These are phyloP conservation scores for Canariomyces notabilis DNA, from an alignment of 2,329 filamentous ascomycete genomes.

Conservation along the genomic window DNA sequence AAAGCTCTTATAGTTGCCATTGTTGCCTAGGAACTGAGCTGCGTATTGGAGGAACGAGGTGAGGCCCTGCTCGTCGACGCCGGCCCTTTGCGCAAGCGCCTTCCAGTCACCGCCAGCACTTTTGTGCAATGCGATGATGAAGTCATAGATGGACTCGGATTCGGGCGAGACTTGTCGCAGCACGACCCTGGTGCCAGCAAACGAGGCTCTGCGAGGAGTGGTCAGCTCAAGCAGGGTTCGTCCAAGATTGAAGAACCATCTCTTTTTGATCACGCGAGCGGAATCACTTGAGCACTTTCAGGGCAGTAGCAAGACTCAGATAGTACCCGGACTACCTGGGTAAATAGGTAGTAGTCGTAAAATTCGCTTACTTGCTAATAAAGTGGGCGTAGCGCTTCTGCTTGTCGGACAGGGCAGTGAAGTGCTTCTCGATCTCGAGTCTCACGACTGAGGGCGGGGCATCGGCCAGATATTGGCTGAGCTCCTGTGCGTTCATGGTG, in stretches of 20 bases:
- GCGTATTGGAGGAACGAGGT: constrained; percentile 70
- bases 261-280: not conserved
- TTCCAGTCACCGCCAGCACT: constrained; percentile 66
- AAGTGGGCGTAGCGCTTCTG: constrained; percentile 90
- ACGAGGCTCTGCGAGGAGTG: constrained; percentile 56
- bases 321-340: not conserved
- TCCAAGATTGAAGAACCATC: not conserved
- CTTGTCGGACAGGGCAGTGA: constrained; percentile 67
- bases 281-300: too few relatives aligned
- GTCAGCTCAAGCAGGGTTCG: not conserved
- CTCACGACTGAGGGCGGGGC: constrained; percentile 82
- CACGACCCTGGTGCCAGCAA: constrained; percentile 72
- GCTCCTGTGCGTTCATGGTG: constrained; percentile 55
- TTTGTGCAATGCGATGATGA: constrained; percentile 69
- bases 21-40: constrained; percentile 73
- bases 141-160: constrained; percentile 73
- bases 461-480: constrained; percentile 81
- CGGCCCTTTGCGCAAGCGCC: constrained; percentile 57
- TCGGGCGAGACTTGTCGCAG: constrained; percentile 77
- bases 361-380: constrained; percentile 62
- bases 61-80: constrained; percentile 59
- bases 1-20: constrained; percentile 82
- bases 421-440: constrained; percentile 88
- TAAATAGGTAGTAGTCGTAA: too few relatives aligned
- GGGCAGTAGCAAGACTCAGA: too few relatives aligned